Evolutionary conservation across 164 flowering plant genomes (phyloP).

Genomic region (Paratinospora sagittata): DNA sequence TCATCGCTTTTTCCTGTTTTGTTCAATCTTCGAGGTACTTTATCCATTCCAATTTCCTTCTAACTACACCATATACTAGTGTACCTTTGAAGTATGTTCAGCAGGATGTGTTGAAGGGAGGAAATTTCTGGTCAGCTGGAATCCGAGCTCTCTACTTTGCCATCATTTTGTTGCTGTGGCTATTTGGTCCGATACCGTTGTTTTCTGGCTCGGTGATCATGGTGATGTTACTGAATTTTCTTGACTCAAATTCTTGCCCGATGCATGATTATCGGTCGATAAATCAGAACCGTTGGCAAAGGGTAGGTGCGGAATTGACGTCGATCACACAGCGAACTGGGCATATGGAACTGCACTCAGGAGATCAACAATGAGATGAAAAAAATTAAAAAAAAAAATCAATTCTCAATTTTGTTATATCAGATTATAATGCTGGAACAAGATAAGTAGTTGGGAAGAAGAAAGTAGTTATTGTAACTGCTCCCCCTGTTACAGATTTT

Average conservation of each 20-base stretch:
- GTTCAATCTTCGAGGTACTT: slow-evolving; percentile 42
- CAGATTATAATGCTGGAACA: neutral
- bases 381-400: neutral
- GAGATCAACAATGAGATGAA: neutral
- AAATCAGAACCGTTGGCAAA: slow-evolving; percentile 2
- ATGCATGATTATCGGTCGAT: slow-evolving; percentile 19
- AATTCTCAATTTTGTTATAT: no score
- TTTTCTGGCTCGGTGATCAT: slow-evolving; percentile 29
- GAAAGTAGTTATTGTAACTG: no score
- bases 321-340: neutral
- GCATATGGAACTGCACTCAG: neutral
- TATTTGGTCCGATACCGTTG: slow-evolving; percentile 58
- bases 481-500: no score
- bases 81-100: slow-evolving; percentile 34
- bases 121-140: slow-evolving; percentile 44
- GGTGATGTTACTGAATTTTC: slow-evolving; percentile 27
- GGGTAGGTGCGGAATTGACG: neutral
- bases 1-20: slow-evolving; percentile 48
- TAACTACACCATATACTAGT: slow-evolving; percentile 43
- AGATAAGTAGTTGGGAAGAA: neutral
- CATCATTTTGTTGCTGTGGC: slow-evolving; percentile 37
- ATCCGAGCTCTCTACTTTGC: slow-evolving; percentile 47
- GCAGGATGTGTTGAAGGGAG: slow-evolving; percentile 37
- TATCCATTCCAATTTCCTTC: slow-evolving; percentile 47
- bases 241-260: slow-evolving; percentile 36